Evolutionary conservation across 75 land plant genomes (phyloP).

Genomic region (Pseudotsuga menziesii): DNA sequence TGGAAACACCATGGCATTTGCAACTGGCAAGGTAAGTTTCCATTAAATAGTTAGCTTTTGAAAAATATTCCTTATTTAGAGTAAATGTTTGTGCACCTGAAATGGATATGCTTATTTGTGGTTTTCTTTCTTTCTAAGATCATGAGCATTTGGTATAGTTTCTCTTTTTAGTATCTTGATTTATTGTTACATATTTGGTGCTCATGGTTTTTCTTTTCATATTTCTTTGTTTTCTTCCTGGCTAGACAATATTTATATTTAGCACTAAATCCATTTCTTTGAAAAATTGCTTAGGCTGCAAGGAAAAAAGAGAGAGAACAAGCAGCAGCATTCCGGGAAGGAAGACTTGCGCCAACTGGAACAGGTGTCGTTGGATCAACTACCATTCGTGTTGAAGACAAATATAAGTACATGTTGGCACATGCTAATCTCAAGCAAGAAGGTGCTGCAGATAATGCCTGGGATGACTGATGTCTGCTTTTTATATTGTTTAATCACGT

Average conservation of each 20-base stretch:
- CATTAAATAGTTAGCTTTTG: background rate
- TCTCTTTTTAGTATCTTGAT: background rate
- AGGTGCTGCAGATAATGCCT: conserved; percentile 81
- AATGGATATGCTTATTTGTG: background rate
- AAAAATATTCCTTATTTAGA: background rate
- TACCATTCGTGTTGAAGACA: conserved; percentile 63
- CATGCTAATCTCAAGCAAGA: conserved; percentile 39
- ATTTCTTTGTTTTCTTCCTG: background rate
- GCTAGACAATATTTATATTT: background rate
- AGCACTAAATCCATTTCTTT: background rate
- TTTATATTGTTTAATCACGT: background rate
- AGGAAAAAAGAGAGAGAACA: conserved; percentile 75
- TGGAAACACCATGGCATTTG: conserved; percentile 68
- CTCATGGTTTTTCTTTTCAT: background rate
- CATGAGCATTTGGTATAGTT: background rate
- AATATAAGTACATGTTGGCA: conserved; percentile 68
- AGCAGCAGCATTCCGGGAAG: conserved; percentile 69
- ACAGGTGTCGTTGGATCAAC: conserved; percentile 41
- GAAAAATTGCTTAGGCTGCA: conserved; percentile 35
- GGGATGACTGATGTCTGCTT: conserved; percentile 59
- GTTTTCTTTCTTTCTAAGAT: background rate
- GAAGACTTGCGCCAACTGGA: conserved; percentile 36
- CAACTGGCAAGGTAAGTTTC: conserved; percentile 61
- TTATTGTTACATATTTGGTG: background rate
- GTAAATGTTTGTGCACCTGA: background rate